Evolutionary conservation across 768 basidiomycete genomes (phyloP).

Genomic region (Daedaleopsis nitida): DNA sequence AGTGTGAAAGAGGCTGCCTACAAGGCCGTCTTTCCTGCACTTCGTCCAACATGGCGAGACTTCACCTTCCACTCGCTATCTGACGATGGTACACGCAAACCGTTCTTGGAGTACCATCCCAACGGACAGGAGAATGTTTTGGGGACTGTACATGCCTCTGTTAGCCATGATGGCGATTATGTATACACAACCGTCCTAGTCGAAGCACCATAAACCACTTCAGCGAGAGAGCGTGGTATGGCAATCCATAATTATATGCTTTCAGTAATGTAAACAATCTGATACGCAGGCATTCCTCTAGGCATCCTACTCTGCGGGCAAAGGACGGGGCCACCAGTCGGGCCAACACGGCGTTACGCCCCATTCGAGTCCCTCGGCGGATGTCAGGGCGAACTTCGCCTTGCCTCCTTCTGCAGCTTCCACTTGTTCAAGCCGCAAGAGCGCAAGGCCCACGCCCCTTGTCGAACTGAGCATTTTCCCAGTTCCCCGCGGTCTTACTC

Average conservation of each 20-base stretch:
- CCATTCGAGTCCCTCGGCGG: conserved; percentile 36
- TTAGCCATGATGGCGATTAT: conserved; percentile 84
- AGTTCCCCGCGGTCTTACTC: conserved; percentile 54
- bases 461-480: conserved; percentile 72
- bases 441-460: conserved; percentile 68
- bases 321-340: conserved; percentile 56
- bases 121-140: conserved; percentile 23
- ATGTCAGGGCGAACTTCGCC: conserved; percentile 39
- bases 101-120: conserved; percentile 38
- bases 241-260: neutral
- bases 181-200: conserved; percentile 68
- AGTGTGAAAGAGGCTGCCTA: conserved; percentile 84
- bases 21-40: conserved; percentile 73
- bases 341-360: conserved; percentile 48
- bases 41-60: conserved; percentile 74
- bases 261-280: too few species aligned
- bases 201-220: conserved; percentile 34
- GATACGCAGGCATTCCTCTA: neutral
- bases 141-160: conserved; percentile 61
- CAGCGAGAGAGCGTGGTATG: neutral
- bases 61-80: conserved; percentile 40
- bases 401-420: conserved; percentile 53
- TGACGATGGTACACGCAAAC: conserved; percentile 44
- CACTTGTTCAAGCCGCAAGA: conserved; percentile 79
- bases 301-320: neutral